These are phyloP conservation scores for Pythium pyrilobum DNA, from an alignment of 352 stramenopile species.

Conservation along the genomic window DNA sequence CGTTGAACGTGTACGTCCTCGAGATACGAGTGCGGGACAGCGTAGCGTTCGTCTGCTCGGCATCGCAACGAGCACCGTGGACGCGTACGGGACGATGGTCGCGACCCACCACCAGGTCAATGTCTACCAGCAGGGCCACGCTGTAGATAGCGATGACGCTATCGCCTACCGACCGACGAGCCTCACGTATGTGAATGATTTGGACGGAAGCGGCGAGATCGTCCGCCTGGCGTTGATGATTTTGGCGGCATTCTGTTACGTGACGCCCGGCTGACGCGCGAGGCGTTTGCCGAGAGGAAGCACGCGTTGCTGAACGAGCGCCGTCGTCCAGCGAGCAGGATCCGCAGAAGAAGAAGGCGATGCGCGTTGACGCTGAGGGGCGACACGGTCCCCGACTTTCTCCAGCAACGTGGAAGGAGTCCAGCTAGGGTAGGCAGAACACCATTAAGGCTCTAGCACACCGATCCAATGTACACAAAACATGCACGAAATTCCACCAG, in stretches of 20 bases:
- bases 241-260: too few relatives aligned
- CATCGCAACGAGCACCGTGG: slow-evolving; percentile 2
- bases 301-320: slow-evolving; percentile 2
- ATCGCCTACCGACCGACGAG: neutral
- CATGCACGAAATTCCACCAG: too few relatives aligned
- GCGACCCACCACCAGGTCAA: slow-evolving; percentile 1
- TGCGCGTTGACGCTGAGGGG: slow-evolving; percentile 26
- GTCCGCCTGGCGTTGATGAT: too few relatives aligned
- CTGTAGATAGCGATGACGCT: neutral
- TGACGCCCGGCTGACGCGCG: too few relatives aligned
- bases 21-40: slow-evolving; percentile 14
- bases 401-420: too few relatives aligned
- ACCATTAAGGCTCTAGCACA: too few relatives aligned
- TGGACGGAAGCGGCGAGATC: slow-evolving; percentile 30
- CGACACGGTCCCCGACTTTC: slow-evolving; percentile 29
- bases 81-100: neutral
- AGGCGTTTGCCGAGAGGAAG: slow-evolving; percentile 16
- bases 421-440: too few relatives aligned
- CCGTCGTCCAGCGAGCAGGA: slow-evolving; percentile 31
- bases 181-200: slow-evolving; percentile 28
- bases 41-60: neutral
- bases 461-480: too few relatives aligned
- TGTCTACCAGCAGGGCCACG: neutral
- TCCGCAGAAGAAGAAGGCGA: slow-evolving; percentile 5
- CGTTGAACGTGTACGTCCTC: slow-evolving; percentile 12